phyloP scores from a whole-genome alignment of 2,329 filamentous ascomycete species.

The Pseudogymnoascus sp. region DNA sequence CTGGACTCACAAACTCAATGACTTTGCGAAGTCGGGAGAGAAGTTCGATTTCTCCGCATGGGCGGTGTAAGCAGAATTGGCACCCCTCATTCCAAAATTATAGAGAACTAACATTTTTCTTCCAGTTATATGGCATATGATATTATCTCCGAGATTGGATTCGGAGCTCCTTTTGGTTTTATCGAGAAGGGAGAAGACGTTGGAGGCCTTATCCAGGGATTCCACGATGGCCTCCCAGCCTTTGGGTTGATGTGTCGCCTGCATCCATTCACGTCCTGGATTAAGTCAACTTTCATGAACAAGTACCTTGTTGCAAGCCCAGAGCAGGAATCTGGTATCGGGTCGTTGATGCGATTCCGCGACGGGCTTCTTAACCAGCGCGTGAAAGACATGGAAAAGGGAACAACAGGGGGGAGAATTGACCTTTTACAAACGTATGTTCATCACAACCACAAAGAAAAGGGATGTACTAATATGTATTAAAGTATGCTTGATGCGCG shows the following conservation, averaged over 20 bases:
- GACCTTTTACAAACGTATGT: slow-evolving; percentile 47
- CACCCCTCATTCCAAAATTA: background rate
- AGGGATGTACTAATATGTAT: background rate
- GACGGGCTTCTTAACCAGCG: slow-evolving; percentile 45
- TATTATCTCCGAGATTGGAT: slow-evolving; percentile 48
- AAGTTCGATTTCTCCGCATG: slow-evolving; percentile 48
- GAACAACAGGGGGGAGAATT: slow-evolving; percentile 36
- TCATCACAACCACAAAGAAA: slow-evolving; percentile 9
- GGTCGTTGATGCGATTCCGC: slow-evolving; percentile 49
- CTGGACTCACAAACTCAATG: slow-evolving; percentile 43
- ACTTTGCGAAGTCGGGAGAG: slow-evolving; percentile 38
- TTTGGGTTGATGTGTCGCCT: slow-evolving; percentile 46
- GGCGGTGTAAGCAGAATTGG: slow-evolving; percentile 35
- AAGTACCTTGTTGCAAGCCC: slow-evolving; percentile 47
- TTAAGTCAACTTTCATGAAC: slow-evolving; percentile 44
- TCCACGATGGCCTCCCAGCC: slow-evolving; percentile 44
- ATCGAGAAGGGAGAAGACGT: slow-evolving; percentile 44
- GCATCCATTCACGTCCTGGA: slow-evolving; percentile 46
- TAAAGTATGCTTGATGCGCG: slow-evolving; percentile 31
- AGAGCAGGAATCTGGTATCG: slow-evolving; percentile 46
- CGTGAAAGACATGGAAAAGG: slow-evolving; percentile 38
- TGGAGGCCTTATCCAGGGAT: slow-evolving; percentile 44
- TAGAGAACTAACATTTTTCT: background rate
- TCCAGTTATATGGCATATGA: slow-evolving; percentile 47
- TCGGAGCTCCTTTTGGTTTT: slow-evolving; percentile 49